Percentiles rank a stretch among this genome's conserved stretches.
Conservation (phyloP, 352 stramenopile species). For the Pythium plurisporium region DNA sequence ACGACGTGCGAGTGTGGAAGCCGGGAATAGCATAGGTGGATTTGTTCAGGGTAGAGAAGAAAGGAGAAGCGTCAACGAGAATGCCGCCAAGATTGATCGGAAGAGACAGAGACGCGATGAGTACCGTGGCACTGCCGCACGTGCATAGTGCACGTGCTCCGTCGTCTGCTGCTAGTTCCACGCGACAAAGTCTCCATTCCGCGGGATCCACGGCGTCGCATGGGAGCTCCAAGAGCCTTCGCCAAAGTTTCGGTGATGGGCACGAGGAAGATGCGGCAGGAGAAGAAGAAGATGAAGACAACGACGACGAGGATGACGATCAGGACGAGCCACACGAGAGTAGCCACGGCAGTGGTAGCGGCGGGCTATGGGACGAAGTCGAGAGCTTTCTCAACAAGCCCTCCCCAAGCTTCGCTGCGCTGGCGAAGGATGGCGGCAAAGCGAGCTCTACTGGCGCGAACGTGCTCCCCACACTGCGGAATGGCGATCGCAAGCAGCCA, state of each 20-base stretch:
- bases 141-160: conserved; percentile 41
- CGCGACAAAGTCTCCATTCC: conserved; percentile 37
- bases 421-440: conserved; percentile 36
- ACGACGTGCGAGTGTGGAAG: not conserved
- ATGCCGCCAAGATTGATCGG: conserved; percentile 3
- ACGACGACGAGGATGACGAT: conserved; percentile 17
- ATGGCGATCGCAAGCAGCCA: conserved; percentile 4
- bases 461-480: conserved; percentile 42
- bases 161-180: conserved; percentile 37
- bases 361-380: conserved; percentile 64
- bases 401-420: conserved; percentile 43
- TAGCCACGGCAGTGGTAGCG: conserved; percentile 16
- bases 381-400: conserved; percentile 73
- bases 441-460: conserved; percentile 4
- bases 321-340: conserved; percentile 42
- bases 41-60: conserved; percentile 1
- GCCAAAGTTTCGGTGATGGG: conserved; percentile 1
- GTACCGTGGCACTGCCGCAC: conserved; percentile 45
- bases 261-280: conserved; percentile 17
- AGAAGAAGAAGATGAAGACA: conserved; percentile 18
- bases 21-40: conserved; percentile 17
- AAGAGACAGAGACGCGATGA: conserved; percentile 28
- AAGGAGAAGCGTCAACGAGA: too few species aligned
- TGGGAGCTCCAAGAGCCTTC: conserved; percentile 28
- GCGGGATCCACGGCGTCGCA: conserved; percentile 37